A percentile compares a stretch with the other conserved stretches of the same genome.
Conservation (phyloP, 1,284 basidiomycete species). For the Cutaneotrichosporon cutaneum region DNA sequence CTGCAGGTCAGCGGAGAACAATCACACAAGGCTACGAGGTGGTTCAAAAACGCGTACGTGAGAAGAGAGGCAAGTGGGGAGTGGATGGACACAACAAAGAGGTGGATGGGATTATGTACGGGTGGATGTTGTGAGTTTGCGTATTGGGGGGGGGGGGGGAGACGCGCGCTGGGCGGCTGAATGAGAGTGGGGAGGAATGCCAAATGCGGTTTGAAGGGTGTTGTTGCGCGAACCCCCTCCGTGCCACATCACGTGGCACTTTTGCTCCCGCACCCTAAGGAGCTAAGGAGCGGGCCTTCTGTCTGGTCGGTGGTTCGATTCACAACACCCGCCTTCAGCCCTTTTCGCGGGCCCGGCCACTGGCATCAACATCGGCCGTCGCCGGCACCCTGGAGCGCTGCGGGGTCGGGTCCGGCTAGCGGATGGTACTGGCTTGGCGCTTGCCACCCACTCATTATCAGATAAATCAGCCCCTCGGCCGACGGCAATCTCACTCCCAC, state of each 20-base stretch:
- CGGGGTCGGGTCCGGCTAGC: neutral
- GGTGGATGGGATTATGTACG: too few species aligned
- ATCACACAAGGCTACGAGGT: neutral
- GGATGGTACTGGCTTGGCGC: neutral
- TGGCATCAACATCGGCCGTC: neutral
- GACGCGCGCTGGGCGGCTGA: too few species aligned
- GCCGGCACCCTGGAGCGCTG: neutral
- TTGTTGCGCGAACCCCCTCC: too few species aligned
- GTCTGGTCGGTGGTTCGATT: neutral
- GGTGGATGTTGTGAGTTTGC: too few species aligned
- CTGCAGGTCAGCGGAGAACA: neutral
- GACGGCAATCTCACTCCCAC: neutral
- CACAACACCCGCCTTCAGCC: neutral
- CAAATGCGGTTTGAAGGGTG: too few species aligned
- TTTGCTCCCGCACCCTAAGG: neutral
- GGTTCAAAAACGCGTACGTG: neutral
- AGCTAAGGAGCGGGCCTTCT: too few species aligned
- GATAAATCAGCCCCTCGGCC: neutral
- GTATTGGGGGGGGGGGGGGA: too few species aligned
- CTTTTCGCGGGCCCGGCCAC: neutral
- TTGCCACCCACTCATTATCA: slow-evolving; percentile 1
- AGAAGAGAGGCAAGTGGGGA: neutral
- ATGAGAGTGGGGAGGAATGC: too few species aligned
- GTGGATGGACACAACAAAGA: neutral
- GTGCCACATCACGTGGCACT: neutral